Conservation (phyloP, 2,329 filamentous ascomycete species). For the Fusarium succisae region DNA sequence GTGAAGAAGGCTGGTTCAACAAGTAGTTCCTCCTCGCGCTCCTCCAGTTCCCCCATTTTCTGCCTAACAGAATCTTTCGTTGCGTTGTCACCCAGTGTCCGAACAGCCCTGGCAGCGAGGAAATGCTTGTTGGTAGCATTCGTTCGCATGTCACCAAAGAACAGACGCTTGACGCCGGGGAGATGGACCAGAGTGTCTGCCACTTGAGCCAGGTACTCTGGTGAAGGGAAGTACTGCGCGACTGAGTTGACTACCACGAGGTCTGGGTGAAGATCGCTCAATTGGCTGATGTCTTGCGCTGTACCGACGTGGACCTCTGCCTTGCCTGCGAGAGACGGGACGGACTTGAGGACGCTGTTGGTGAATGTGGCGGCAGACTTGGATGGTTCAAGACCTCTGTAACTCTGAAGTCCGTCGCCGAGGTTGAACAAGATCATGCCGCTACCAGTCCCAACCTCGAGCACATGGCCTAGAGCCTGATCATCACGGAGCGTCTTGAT, state of each 20-base stretch:
- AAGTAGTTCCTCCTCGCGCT: slow-evolving; percentile 32
- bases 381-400: slow-evolving; percentile 44
- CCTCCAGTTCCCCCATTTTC: slow-evolving; percentile 20
- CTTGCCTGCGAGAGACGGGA: slow-evolving; percentile 17
- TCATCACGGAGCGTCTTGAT: slow-evolving; percentile 32
- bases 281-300: slow-evolving; percentile 22
- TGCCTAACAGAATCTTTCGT: slow-evolving; percentile 5
- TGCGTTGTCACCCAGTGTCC: neutral
- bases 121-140: slow-evolving; percentile 30
- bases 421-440: slow-evolving; percentile 48
- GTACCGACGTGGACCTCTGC: slow-evolving; percentile 30
- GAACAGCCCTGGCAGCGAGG: slow-evolving; percentile 6
- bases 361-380: slow-evolving; percentile 34
- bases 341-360: slow-evolving; percentile 7
- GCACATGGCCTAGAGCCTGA: slow-evolving; percentile 18
- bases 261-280: neutral
- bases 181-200: slow-evolving; percentile 20
- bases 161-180: neutral
- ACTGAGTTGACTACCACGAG: slow-evolving; percentile 44
- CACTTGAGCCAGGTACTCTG: slow-evolving; percentile 35
- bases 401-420: slow-evolving; percentile 23
- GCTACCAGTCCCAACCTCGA: slow-evolving; percentile 45
- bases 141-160: slow-evolving; percentile 40
- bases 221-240: slow-evolving; percentile 42
- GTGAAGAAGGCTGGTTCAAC: slow-evolving; percentile 43